Percentiles rank a stretch among this genome's conserved stretches.
These are phyloP conservation scores for Ogataea allantospora DNA, from an alignment of 805 yeast genomes.

Conservation along the genomic window DNA sequence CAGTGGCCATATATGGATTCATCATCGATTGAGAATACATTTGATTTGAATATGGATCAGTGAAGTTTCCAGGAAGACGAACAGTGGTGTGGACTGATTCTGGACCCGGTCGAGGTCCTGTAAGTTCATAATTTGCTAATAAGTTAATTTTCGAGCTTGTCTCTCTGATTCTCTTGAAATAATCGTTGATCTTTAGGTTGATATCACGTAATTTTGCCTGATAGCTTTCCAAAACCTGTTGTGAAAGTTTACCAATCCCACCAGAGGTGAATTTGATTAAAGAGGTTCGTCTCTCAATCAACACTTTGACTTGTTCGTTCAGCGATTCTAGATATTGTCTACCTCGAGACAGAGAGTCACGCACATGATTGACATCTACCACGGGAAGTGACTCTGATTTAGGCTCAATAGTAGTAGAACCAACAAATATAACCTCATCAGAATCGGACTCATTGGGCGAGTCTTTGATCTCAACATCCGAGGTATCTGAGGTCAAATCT, in stretches of 20 bases:
- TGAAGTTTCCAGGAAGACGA: too few species aligned
- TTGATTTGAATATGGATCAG: not conserved
- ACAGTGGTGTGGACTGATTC: too few species aligned
- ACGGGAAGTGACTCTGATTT: not conserved
- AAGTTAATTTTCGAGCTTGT: constrained; percentile 8
- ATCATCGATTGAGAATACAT: not conserved
- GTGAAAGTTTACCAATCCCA: constrained; percentile 14
- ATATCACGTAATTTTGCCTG: constrained; percentile 9
- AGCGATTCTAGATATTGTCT: constrained; percentile 6
- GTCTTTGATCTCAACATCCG: constrained; percentile 1
- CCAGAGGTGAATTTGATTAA: constrained; percentile 13
- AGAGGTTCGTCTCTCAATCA: constrained; percentile 13
- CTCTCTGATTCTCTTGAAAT: constrained; percentile 6
- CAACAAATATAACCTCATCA: constrained; percentile 16
- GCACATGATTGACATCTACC: constrained; percentile 5
- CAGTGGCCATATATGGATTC: constrained; percentile 10
- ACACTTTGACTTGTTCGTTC: constrained; percentile 7
- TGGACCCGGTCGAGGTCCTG: not conserved
- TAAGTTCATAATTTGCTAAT: constrained; percentile 5
- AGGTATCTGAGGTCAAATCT: constrained; percentile 19
- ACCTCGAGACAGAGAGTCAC: constrained; percentile 9
- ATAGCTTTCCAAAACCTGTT: constrained; percentile 4
- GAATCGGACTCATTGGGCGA: constrained; percentile 5
- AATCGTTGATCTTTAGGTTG: constrained; percentile 10
- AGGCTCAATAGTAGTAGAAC: constrained; percentile 10